Conservation (phyloP, 1,139 yeast species). For the Hanseniaspora sp. region DNA sequence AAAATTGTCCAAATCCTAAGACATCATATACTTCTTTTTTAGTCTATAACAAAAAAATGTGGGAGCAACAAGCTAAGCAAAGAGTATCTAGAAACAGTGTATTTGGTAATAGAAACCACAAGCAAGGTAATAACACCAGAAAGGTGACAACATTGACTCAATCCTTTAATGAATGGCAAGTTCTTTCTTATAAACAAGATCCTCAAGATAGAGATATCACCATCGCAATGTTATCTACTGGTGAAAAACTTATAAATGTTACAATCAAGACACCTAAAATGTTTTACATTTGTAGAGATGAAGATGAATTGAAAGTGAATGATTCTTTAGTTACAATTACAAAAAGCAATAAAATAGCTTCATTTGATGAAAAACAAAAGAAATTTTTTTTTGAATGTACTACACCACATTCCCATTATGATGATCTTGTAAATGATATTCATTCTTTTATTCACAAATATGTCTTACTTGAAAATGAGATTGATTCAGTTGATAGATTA, state of each 20-base stretch:
- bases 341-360: not conserved
- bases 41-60: slow-evolving; percentile 67
- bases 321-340: not conserved
- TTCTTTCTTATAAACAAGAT: not conserved
- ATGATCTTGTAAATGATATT: not conserved
- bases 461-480: slow-evolving; percentile 72
- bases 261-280: slow-evolving; percentile 10
- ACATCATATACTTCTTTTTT: slow-evolving; percentile 71
- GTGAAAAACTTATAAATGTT: not conserved
- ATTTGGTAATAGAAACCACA: slow-evolving; percentile 51
- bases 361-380: not conserved
- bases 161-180: slow-evolving; percentile 7
- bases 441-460: slow-evolving; percentile 7
- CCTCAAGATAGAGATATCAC: not conserved
- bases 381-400: slow-evolving; percentile 1
- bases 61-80: slow-evolving; percentile 66
- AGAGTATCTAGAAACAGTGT: slow-evolving; percentile 61
- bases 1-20: slow-evolving; percentile 57
- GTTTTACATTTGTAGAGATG: slow-evolving; percentile 5
- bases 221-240: not conserved
- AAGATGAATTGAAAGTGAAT: not conserved
- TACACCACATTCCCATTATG: slow-evolving; percentile 1
- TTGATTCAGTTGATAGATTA: slow-evolving; percentile 60
- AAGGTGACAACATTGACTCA: not conserved
- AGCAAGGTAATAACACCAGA: slow-evolving; percentile 23